A percentile compares a stretch with the other conserved stretches of the same genome.
These are phyloP conservation scores for Monilinia fructicola DNA, from an alignment of 2,329 filamentous ascomycete genomes.

Conservation along the genomic window DNA sequence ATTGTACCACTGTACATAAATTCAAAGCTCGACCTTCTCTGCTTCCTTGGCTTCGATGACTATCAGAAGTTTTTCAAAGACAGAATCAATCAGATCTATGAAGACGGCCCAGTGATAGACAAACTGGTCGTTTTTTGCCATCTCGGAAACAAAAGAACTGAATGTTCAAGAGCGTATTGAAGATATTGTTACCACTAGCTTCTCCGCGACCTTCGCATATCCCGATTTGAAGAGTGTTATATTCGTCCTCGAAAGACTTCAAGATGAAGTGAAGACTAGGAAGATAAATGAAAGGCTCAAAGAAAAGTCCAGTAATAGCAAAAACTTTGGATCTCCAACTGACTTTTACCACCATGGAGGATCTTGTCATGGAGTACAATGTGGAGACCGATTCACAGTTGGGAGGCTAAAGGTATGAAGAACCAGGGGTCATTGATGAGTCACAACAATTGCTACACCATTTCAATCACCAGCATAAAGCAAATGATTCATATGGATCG, in stretches of 20 bases:
- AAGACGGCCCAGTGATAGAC: neutral
- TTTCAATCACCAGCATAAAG: too few relatives aligned
- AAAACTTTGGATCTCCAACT: neutral
- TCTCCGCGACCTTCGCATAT: neutral
- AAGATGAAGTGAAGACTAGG: neutral
- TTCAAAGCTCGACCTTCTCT: neutral
- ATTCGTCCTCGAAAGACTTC: neutral
- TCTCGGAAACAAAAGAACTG: neutral
- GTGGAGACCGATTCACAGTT: neutral
- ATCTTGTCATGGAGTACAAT: neutral
- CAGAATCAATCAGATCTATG: neutral
- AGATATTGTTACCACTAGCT: neutral
- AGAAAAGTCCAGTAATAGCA: neutral
- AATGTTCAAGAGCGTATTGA: neutral
- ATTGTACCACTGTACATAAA: neutral
- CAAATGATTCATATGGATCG: too few relatives aligned
- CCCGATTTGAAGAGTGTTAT: neutral
- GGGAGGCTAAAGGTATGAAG: neutral
- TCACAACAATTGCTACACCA: too few relatives aligned
- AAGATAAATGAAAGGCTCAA: neutral
- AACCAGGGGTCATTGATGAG: neutral
- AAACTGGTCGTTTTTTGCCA: neutral
- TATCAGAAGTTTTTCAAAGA: neutral
- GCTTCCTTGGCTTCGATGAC: constrained; percentile 1
- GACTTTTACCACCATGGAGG: neutral